A percentile compares a stretch with the other conserved stretches of the same genome.
Evolutionary conservation across 1,139 yeast genomes (phyloP).

Genomic region (Taphrina confusa): DNA sequence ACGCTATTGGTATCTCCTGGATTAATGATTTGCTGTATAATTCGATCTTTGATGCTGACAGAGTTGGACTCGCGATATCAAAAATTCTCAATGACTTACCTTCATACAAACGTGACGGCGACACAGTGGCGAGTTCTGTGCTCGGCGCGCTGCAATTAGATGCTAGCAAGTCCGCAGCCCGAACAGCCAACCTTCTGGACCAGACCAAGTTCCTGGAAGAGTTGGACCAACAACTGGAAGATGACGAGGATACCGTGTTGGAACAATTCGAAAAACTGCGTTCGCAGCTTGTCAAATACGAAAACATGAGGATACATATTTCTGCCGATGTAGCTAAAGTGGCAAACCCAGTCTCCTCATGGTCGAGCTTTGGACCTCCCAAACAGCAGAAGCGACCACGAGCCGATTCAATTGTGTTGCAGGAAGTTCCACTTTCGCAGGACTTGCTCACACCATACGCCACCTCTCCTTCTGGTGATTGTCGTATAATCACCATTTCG

Average conservation of each 20-base stretch:
- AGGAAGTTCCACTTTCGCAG: slow-evolving; percentile 56
- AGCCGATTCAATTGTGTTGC: slow-evolving; percentile 32
- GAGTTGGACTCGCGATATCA: slow-evolving; percentile 71
- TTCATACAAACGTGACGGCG: slow-evolving; percentile 79
- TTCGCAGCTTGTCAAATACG: slow-evolving; percentile 56
- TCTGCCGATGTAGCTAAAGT: slow-evolving; percentile 64
- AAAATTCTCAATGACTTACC: slow-evolving; percentile 74
- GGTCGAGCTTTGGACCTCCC: slow-evolving; percentile 50
- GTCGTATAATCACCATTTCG: slow-evolving; percentile 65
- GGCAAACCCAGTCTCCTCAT: slow-evolving; percentile 60
- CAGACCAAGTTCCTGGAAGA: slow-evolving; percentile 62
- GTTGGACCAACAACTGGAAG: slow-evolving; percentile 55
- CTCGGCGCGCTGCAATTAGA: slow-evolving; percentile 51
- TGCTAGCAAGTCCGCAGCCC: slow-evolving; percentile 61
- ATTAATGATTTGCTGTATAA: slow-evolving; percentile 62
- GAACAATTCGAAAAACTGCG: slow-evolving; percentile 62
- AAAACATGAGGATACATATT: slow-evolving; percentile 68
- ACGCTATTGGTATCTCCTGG: slow-evolving; percentile 74
- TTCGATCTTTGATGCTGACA: slow-evolving; percentile 68
- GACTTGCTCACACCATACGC: slow-evolving; percentile 64
- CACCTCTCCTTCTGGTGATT: slow-evolving; percentile 48
- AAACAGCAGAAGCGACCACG: slow-evolving; percentile 24
- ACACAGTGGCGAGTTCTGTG: slow-evolving; percentile 66
- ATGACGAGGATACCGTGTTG: slow-evolving; percentile 53
- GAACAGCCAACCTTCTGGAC: slow-evolving; percentile 64